Conservation (phyloP, 2,329 filamentous ascomycete genomes). For the Cladosporium austrohemisphaericum region DNA sequence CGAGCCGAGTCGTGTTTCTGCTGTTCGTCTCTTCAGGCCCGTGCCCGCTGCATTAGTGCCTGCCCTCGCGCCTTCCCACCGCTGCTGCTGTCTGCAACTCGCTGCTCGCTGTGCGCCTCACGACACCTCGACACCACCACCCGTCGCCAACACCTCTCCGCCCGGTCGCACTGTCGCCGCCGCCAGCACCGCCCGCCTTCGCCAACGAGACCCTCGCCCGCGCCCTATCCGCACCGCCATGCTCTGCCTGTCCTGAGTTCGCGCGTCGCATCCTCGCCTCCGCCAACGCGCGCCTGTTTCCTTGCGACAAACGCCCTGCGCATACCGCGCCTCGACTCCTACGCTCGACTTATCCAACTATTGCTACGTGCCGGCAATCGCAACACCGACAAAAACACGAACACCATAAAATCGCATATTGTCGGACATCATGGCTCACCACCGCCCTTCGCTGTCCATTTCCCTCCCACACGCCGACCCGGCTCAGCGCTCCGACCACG, state of each 20-base stretch:
- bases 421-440: constrained; percentile 33
- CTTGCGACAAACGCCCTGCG: constrained; percentile 7
- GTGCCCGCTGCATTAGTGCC: not conserved
- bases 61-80: not conserved
- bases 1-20: no score
- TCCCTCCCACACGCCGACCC: constrained; percentile 45
- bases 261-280: constrained; percentile 11
- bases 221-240: constrained; percentile 3
- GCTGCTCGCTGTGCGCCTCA: constrained; percentile 2
- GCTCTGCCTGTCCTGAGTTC: not conserved
- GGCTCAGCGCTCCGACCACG: constrained; percentile 46
- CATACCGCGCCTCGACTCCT: not conserved
- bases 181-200: not conserved
- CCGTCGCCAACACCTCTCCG: not conserved
- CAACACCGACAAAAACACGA: no score
- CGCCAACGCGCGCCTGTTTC: constrained; percentile 6
- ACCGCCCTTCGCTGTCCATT: constrained; percentile 46
- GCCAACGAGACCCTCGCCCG: constrained; percentile 1
- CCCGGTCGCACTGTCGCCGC: constrained; percentile 2
- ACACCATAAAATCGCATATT: constrained; percentile 20
- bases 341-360: not conserved
- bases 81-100: constrained; percentile 4
- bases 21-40: not conserved
- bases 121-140: not conserved
- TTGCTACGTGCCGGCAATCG: constrained; percentile 2